Conservation (phyloP, 805 yeast species). For the Kluyveromyces nonfermentans region DNA sequence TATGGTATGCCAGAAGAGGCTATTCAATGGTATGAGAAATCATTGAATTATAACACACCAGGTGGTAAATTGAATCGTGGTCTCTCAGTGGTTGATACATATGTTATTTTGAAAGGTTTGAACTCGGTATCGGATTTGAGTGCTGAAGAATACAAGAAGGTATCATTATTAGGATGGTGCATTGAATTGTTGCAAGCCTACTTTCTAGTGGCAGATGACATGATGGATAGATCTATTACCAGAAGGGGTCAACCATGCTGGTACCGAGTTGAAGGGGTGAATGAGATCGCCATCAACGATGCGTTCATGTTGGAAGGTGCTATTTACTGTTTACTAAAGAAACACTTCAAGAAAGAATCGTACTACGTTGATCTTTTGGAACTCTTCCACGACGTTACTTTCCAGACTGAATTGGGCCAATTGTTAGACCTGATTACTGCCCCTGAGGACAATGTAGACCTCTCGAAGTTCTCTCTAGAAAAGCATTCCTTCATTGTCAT, state of each 20-base stretch:
- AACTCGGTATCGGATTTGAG: constrained; percentile 47
- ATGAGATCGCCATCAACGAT: constrained; percentile 93
- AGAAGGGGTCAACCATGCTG: constrained; percentile 99
- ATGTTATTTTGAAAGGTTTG: constrained; percentile 64
- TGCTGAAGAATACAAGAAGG: constrained; percentile 65
- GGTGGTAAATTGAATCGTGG: constrained; percentile 98
- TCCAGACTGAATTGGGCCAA: constrained; percentile 97
- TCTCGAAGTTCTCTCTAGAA: constrained; percentile 72
- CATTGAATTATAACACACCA: constrained; percentile 77
- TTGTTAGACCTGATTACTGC: constrained; percentile 92
- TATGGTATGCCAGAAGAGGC: constrained; percentile 86
- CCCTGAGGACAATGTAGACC: constrained; percentile 89
- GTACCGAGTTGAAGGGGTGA: constrained; percentile 75
- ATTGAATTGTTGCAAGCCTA: constrained; percentile 92
- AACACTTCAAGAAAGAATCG: constrained; percentile 70
- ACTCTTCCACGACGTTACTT: constrained; percentile 92
- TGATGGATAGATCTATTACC: constrained; percentile 94
- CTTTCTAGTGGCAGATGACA: constrained; percentile 95
- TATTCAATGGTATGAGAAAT: constrained; percentile 69
- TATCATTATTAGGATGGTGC: constrained; percentile 90
- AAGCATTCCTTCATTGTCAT: constrained; percentile 94
- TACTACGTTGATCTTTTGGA: constrained; percentile 88
- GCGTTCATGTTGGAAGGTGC: constrained; percentile 95
- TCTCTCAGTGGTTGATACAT: constrained; percentile 88
- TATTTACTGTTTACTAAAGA: constrained; percentile 79